These are phyloP conservation scores for Sophora flavescens DNA, from an alignment of 306 rosid genomes.

Conservation along the genomic window DNA sequence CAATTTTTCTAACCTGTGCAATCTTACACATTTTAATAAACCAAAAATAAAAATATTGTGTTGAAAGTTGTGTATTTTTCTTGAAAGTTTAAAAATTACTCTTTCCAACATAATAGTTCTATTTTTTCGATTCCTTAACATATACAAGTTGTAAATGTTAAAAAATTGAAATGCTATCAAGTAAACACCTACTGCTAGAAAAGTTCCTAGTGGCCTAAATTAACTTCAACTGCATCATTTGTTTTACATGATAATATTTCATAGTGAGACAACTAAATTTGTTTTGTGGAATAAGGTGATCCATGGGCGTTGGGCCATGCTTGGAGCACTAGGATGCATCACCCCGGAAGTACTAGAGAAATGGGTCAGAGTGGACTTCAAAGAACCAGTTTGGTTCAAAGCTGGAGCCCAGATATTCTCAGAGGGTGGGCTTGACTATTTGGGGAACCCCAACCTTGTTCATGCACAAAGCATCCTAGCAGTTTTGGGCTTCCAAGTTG, in stretches of 20 bases:
- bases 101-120: no score
- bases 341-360: conserved; percentile 86
- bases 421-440: conserved; percentile 88
- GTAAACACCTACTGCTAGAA: neutral
- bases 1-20: no score
- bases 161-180: neutral
- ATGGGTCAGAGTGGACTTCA: conserved; percentile 80
- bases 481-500: conserved; percentile 79
- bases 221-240: neutral
- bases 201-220: no score
- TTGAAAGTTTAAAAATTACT: no score
- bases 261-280: neutral
- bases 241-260: neutral
- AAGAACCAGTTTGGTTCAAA: conserved; percentile 96
- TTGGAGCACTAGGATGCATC: conserved; percentile 93
- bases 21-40: no score
- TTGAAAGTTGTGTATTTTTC: no score
- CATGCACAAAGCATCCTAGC: conserved; percentile 95
- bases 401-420: conserved; percentile 93
- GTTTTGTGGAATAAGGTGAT: conserved; percentile 62
- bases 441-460: conserved; percentile 92
- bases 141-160: no score
- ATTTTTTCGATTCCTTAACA: no score
- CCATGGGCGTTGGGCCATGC: conserved; percentile 97
- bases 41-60: no score